Conservation (phyloP, 2,329 filamentous ascomycete species). For the Cladophialophora psammophila region DNA sequence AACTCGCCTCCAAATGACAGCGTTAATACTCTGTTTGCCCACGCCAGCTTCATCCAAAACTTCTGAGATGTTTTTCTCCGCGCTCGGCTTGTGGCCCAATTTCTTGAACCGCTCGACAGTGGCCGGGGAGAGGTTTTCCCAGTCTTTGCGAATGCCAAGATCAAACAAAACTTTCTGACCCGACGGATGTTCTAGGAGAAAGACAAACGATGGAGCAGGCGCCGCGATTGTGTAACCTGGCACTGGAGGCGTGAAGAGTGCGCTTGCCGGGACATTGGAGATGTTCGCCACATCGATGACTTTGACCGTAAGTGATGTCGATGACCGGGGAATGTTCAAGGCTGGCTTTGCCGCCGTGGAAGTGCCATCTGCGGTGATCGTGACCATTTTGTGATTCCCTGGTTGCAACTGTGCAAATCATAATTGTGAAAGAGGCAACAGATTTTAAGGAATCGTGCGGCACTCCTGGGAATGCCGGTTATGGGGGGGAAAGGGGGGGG, state of each 20-base stretch:
- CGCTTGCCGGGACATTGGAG: constrained; percentile 20
- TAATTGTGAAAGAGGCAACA: too few species aligned
- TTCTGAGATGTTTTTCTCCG: constrained; percentile 33
- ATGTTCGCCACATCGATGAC: constrained; percentile 30
- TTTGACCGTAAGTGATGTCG: constrained; percentile 21
- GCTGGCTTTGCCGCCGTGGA: neutral
- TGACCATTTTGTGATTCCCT: too few species aligned
- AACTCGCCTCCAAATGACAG: constrained; percentile 34
- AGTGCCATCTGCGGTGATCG: too few species aligned
- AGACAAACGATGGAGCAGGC: constrained; percentile 23
- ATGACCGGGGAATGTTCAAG: constrained; percentile 22
- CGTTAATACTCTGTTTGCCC: constrained; percentile 27
- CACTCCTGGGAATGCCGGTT: too few species aligned
- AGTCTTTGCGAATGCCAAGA: constrained; percentile 42
- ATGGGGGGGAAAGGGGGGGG: too few species aligned
- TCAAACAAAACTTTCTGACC: constrained; percentile 58
- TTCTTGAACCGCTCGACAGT: constrained; percentile 24
- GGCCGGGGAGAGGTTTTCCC: constrained; percentile 36
- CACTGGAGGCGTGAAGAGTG: constrained; percentile 26
- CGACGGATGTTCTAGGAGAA: constrained; percentile 83
- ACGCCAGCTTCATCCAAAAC: constrained; percentile 34
- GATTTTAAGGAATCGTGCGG: too few species aligned
- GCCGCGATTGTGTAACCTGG: constrained; percentile 5
- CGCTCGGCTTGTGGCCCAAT: constrained; percentile 22
- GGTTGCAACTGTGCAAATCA: too few species aligned